These are phyloP conservation scores for Gentiana macrophylla DNA, from an alignment of 257 asterid species.

Conservation along the genomic window DNA sequence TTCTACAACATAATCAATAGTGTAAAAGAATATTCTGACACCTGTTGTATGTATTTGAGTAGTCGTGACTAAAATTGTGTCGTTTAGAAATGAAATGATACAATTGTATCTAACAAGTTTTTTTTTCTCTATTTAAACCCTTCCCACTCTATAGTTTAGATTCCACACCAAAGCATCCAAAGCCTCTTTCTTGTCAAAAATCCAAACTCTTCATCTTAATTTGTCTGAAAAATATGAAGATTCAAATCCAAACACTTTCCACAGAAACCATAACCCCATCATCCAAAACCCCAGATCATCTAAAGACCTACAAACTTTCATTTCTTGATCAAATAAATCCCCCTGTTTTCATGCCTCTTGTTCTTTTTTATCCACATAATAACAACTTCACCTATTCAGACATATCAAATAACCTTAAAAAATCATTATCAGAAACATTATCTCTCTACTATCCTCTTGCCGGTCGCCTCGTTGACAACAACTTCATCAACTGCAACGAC, in stretches of 20 bases:
- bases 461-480: background rate
- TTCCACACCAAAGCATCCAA: too few relatives aligned
- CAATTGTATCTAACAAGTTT: too few relatives aligned
- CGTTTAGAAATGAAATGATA: too few relatives aligned
- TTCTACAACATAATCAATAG: too few relatives aligned
- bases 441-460: too few relatives aligned
- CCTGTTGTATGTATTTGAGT: too few relatives aligned
- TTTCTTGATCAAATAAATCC: constrained; percentile 43
- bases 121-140: too few relatives aligned
- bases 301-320: constrained; percentile 24
- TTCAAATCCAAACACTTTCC: constrained; percentile 23
- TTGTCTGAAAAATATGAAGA: constrained; percentile 8
- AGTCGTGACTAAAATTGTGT: too few relatives aligned
- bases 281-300: constrained; percentile 23
- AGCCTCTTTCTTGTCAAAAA: too few relatives aligned
- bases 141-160: too few relatives aligned
- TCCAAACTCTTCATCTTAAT: too few relatives aligned
- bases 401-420: constrained; percentile 21
- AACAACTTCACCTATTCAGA: constrained; percentile 10
- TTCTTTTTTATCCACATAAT: constrained; percentile 27
- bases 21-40: too few relatives aligned
- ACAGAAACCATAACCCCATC: constrained; percentile 31
- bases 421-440: constrained; percentile 28
- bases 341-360: constrained; percentile 22
- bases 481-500: constrained; percentile 33